Percentiles rank a stretch among this genome's conserved stretches.
These are phyloP conservation scores for Penicillium silybi DNA, from an alignment of 495 filamentous ascomycete genomes.

Conservation along the genomic window DNA sequence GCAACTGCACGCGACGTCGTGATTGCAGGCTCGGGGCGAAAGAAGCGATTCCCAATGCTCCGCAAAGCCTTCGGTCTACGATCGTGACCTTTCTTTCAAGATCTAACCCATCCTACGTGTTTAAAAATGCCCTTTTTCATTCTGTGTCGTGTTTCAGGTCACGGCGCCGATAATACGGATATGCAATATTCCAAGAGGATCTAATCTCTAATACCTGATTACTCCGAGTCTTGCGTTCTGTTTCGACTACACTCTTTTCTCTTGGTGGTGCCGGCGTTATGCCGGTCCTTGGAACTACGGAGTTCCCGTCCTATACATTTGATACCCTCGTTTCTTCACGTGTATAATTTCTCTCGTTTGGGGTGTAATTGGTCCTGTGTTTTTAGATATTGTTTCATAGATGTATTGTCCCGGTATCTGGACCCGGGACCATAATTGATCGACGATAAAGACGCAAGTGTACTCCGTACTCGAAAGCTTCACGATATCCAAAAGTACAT, in stretches of 20 bases:
- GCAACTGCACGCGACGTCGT: constrained; percentile 31
- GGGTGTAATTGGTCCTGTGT: neutral
- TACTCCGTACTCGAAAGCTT: too few relatives aligned
- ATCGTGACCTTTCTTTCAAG: constrained; percentile 18
- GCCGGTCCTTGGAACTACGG: neutral
- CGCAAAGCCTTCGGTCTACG: constrained; percentile 47
- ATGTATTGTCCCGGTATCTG: neutral
- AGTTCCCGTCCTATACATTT: constrained; percentile 10
- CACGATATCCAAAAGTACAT: too few relatives aligned
- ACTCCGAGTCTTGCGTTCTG: constrained; percentile 4
- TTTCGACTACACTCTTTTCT: constrained; percentile 2
- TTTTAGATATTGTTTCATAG: constrained; percentile 9
- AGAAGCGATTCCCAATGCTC: constrained; percentile 48
- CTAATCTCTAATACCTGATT: constrained; percentile 30
- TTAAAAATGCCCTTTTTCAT: constrained; percentile 13
- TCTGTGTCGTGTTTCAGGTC: constrained; percentile 2
- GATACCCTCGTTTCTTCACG: constrained; percentile 20
- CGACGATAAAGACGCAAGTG: neutral
- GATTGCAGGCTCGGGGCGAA: constrained; percentile 39
- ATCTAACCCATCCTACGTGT: constrained; percentile 9
- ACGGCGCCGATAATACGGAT: neutral
- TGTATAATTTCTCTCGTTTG: constrained; percentile 15
- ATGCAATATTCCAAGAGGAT: constrained; percentile 14
- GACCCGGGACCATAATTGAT: neutral
- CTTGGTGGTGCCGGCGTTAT: neutral